Conservation (phyloP, 2,329 filamentous ascomycete genomes). For the Apiospora phragmitis region DNA sequence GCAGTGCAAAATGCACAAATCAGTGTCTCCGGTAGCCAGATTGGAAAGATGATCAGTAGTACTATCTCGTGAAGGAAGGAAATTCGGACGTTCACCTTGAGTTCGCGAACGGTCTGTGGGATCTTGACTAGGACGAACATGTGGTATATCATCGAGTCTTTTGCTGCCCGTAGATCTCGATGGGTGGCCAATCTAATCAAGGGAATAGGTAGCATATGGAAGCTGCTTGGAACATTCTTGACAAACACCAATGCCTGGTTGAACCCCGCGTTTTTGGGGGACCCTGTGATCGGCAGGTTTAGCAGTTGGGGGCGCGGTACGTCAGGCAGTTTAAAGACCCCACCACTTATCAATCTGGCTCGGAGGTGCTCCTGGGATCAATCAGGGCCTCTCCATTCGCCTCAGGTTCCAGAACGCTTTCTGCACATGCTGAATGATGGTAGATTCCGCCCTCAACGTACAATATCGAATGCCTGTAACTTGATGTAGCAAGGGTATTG, state of each 20-base stretch:
- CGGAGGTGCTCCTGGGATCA: neutral
- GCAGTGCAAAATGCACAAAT: no score
- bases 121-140: no score
- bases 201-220: neutral
- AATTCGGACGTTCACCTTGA: neutral
- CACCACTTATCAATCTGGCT: neutral
- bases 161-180: neutral
- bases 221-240: neutral
- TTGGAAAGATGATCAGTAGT: constrained; percentile 65
- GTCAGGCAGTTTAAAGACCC: neutral
- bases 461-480: no score
- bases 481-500: neutral
- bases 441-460: neutral
- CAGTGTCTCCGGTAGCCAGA: constrained; percentile 62
- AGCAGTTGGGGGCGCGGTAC: neutral
- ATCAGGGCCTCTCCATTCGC: neutral
- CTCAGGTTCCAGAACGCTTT: neutral
- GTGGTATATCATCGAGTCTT: neutral
- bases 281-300: neutral
- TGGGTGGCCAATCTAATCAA: neutral
- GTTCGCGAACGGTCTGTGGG: no score
- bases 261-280: neutral
- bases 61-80: constrained; percentile 61
- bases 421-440: neutral
- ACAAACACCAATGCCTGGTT: neutral